A percentile compares a stretch with the other conserved stretches of the same genome.
Evolutionary conservation across 257 asterid genomes (phyloP).

Genomic region (Gentiana macrophylla): DNA sequence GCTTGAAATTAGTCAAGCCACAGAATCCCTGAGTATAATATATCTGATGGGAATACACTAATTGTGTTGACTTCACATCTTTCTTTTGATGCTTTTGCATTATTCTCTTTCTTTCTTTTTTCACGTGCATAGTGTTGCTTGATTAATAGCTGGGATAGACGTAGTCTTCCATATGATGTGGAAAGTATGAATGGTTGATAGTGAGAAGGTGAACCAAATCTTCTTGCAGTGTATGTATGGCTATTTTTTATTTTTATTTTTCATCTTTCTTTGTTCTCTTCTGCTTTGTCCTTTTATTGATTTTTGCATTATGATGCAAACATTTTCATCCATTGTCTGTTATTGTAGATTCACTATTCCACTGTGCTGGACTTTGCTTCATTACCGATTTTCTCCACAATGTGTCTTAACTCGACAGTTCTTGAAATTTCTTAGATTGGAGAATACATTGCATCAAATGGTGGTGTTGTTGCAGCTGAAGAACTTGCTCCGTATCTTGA

Average conservation of each 20-base stretch:
- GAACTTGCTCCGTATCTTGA: slow-evolving; percentile 98
- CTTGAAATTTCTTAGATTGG: slow-evolving; percentile 57
- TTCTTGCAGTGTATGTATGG: no score
- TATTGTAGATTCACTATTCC: no score
- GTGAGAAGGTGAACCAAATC: no score
- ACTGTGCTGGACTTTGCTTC: not conserved
- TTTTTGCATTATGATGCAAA: slow-evolving; percentile 1
- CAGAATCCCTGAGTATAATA: not conserved
- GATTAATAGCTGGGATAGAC: not conserved
- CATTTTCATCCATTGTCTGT: no score
- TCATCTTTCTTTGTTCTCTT: not conserved
- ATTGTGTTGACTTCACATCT: slow-evolving; percentile 1
- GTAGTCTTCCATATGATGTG: not conserved
- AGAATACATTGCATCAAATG: slow-evolving; percentile 80
- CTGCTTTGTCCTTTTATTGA: not conserved
- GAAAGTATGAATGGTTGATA: no score
- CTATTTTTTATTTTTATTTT: not conserved
- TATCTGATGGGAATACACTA: not conserved
- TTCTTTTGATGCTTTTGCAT: not conserved
- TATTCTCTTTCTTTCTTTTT: not conserved
- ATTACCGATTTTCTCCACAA: not conserved
- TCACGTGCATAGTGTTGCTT: not conserved
- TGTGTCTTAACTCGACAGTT: not conserved
- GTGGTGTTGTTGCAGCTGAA: slow-evolving; percentile 95
- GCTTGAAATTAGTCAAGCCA: slow-evolving; percentile 4